phyloP scores from a whole-genome alignment of 2,329 filamentous ascomycete genomes.

The Cordyceps cicadae region DNA sequence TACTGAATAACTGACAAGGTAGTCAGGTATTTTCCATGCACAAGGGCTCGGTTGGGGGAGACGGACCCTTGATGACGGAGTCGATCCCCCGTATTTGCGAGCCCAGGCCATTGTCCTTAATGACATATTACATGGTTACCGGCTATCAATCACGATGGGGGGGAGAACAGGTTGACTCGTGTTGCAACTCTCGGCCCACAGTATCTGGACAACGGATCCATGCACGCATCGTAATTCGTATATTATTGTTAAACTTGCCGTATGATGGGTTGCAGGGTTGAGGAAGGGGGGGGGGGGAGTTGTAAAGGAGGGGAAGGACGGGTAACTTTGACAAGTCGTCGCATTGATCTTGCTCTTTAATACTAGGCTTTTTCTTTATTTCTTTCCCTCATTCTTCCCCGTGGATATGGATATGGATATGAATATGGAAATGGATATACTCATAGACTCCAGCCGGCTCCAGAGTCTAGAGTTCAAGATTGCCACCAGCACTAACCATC shows the following conservation, averaged over 20 bases:
- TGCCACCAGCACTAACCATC: no score
- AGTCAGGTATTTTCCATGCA: background rate
- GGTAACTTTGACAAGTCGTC: background rate
- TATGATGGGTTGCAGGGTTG: background rate
- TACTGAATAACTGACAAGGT: no score
- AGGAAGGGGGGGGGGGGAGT: background rate
- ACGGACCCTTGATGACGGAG: background rate
- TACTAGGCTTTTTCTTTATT: no score
- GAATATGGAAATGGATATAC: no score
- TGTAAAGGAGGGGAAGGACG: background rate
- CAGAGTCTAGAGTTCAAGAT: background rate
- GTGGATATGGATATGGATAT: no score
- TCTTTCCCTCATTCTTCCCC: no score
- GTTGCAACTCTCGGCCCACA: background rate
- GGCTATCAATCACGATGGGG: background rate
- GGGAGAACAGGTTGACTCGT: slow-evolving; percentile 1
- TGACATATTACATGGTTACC: no score
- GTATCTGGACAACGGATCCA: slow-evolving; percentile 8
- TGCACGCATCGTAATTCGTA: slow-evolving; percentile 5
- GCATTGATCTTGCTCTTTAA: background rate
- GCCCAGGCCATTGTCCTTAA: background rate
- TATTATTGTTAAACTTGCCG: background rate
- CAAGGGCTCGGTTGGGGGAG: background rate
- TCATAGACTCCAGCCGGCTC: background rate
- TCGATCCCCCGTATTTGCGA: slow-evolving; percentile 6